Percentiles rank a stretch among this genome's conserved stretches.
Evolutionary conservation across 306 rosid species (phyloP).

Genomic region (Inga leiocalycina): DNA sequence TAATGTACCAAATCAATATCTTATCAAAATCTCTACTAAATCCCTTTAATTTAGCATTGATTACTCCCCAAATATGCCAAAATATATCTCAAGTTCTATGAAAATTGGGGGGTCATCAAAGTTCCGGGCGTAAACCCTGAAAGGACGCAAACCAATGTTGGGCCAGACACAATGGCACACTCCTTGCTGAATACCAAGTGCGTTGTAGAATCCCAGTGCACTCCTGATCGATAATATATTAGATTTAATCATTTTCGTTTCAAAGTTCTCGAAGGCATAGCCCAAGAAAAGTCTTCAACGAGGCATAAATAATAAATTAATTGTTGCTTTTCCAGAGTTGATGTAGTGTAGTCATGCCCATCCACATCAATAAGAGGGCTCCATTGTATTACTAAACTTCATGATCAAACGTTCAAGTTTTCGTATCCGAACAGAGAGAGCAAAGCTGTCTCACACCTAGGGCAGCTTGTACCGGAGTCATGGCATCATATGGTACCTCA

Average conservation of each 20-base stretch:
- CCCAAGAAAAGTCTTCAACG: background rate
- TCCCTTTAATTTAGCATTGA: no score
- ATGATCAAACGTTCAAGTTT: conserved; percentile 8
- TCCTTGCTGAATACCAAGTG: background rate
- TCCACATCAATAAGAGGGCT: conserved; percentile 15
- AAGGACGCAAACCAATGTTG: no score
- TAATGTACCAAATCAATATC: background rate
- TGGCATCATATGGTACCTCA: conserved; percentile 93
- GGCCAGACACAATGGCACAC: no score
- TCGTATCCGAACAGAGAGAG: conserved; percentile 1
- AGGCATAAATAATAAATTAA: conserved; percentile 14
- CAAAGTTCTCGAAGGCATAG: background rate
- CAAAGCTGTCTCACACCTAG: conserved; percentile 99
- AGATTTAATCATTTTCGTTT: background rate
- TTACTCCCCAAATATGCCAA: no score
- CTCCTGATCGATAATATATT: background rate
- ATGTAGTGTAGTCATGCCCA: conserved; percentile 11
- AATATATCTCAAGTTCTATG: no score
- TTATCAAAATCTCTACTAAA: no score
- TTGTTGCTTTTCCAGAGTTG: conserved; percentile 14
- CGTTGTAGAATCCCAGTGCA: conserved; percentile 3
- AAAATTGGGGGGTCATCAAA: no score
- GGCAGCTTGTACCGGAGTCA: conserved; percentile 99
- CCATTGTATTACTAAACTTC: conserved; percentile 11
- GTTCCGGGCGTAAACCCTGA: no score